Base-by-base conservation (phyloP, 2,329 filamentous ascomycete species). In the Diplocarpon mali region DNA sequence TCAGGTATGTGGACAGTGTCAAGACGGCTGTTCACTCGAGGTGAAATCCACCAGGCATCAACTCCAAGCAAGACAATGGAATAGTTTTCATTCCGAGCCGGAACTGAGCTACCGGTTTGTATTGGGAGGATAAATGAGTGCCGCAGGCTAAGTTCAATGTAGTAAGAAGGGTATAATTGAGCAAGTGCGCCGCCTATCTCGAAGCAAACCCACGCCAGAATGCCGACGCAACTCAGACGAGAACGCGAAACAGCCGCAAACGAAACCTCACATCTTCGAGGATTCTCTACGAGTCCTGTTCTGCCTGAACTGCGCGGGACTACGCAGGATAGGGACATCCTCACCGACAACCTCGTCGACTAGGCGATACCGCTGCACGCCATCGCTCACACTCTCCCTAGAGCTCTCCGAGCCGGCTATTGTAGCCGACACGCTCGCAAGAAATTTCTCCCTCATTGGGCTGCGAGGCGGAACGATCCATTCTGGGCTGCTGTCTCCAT, bases 341-440 rank as follows among this genome's bases (percentile, higher is more conserved):
- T 49, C 40, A n/a, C 46, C 39, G 5, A 46, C 30, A 15, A 49
- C 44, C 29, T 49, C 47, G 32, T 49, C 47, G 2, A 49, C 39
- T 14, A 49, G 24, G 35, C 44, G 44, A 46, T 49, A 49, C 17
- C 42, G 30, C 38, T 38, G 34, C 20, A 24, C 17, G 1, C 41
- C 28, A 24, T 48, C 32, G 27, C 29, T 31, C 0, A 28, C 6
- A 15, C 13, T 16, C 13, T 27, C 37, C 15, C 37, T 39, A 29
- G 16, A 39, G 10, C 20, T 29, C 17, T 11, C 2, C 6, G 38
- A 10, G 20, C 20, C 20, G 7, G 20, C 4, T 28, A 5, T 14
- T 20, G 17, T 14, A 17, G 20, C 36, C 14, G 36, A 20, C 15
- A 38, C 5, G 24, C 5, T 15, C 5, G 14, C 27, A 8, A 20